Percentiles rank a stretch among this genome's conserved stretches.
These are phyloP conservation scores for Parvularia atlantis DNA, from an alignment of 78 protist genomes.

Conservation along the genomic window DNA sequence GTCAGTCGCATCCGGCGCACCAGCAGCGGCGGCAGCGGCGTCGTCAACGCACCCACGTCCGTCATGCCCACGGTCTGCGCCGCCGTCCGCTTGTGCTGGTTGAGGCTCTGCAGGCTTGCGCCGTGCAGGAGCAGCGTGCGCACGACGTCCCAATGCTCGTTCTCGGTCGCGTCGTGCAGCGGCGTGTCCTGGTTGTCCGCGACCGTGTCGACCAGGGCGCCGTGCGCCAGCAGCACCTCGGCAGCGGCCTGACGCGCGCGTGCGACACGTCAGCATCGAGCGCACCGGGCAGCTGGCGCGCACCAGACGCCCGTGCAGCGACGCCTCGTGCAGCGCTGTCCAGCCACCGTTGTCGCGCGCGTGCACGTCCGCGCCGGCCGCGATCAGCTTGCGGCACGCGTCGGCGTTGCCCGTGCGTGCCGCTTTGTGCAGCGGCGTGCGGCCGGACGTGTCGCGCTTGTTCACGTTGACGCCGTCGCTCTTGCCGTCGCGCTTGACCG, in stretches of 20 bases:
- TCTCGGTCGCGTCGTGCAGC: conserved; percentile 57
- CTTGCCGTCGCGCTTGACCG: too few species aligned
- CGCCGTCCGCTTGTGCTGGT: too few species aligned
- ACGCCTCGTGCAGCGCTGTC: conserved; percentile 30
- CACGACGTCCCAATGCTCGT: conserved; percentile 47
- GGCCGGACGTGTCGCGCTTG: too few species aligned
- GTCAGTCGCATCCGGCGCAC: too few species aligned
- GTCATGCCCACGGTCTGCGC: too few species aligned
- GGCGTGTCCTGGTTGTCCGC: conserved; percentile 29
- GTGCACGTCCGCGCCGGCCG: conserved; percentile 18
- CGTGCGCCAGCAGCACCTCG: not conserved
- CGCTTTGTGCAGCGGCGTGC: conserved; percentile 11
- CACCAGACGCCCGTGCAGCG: conserved; percentile 8
- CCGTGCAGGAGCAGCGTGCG: conserved; percentile 26
- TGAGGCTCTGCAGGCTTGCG: too few species aligned
- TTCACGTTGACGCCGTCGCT: too few species aligned
- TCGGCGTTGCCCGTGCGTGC: not conserved
- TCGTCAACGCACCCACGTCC: too few species aligned
- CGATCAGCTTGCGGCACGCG: not conserved
- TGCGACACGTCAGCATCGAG: too few species aligned
- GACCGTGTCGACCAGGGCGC: not conserved
- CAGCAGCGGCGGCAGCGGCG: too few species aligned
- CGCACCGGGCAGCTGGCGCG: too few species aligned
- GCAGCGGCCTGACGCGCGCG: too few species aligned
- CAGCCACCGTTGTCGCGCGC: conserved; percentile 15